Conservation (phyloP, 805 yeast species). For the Candida suzukii region DNA sequence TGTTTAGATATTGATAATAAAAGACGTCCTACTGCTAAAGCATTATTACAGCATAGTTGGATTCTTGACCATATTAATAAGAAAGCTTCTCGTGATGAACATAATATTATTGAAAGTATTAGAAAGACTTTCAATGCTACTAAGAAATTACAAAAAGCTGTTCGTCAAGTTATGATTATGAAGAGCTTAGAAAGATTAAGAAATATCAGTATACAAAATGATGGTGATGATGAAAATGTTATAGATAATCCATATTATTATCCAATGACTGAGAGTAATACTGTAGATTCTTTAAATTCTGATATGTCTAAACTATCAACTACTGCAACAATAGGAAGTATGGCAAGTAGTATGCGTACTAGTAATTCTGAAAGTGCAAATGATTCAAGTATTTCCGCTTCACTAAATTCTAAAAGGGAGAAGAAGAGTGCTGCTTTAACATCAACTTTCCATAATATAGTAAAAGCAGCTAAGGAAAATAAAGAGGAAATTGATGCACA, state of each 20-base stretch:
- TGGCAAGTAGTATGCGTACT: background rate
- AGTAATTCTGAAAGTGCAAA: background rate
- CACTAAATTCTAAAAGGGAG: constrained; percentile 1
- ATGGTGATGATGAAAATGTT: constrained; percentile 36
- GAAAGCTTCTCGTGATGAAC: constrained; percentile 5
- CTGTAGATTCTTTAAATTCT: background rate
- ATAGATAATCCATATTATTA: constrained; percentile 29
- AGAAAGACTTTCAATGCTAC: constrained; percentile 71
- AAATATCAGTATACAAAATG: constrained; percentile 44
- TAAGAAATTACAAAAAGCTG: constrained; percentile 70
- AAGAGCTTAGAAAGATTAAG: constrained; percentile 66
- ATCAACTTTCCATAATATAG: constrained; percentile 9
- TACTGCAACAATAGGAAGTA: constrained; percentile 70
- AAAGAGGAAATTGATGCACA: constrained; percentile 5
- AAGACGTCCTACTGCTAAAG: constrained; percentile 54
- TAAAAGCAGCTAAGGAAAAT: constrained; percentile 10
- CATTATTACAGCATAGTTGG: constrained; percentile 68
- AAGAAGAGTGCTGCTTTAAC: constrained; percentile 3
- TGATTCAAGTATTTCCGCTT: background rate
- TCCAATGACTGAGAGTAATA: background rate
- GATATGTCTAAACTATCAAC: constrained; percentile 60
- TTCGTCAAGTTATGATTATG: constrained; percentile 69
- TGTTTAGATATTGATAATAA: constrained; percentile 59
- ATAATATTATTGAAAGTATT: constrained; percentile 72
- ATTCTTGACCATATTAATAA: constrained; percentile 33